Evolutionary conservation across 495 filamentous ascomycete species (phyloP).

Genomic region (Cercophora newfieldiana): DNA sequence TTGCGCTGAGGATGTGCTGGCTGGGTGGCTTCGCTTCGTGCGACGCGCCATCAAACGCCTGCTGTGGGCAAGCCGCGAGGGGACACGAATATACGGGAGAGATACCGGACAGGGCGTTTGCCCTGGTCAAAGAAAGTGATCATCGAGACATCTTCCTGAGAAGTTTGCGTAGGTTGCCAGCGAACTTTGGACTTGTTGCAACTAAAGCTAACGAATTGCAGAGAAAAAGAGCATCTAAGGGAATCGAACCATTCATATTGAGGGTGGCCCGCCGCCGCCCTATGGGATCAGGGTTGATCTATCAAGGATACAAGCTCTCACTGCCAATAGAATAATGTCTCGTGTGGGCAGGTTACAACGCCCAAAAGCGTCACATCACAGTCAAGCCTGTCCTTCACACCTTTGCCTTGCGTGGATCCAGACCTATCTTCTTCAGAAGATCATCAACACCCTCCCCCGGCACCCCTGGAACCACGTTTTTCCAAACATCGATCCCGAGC

Average conservation of each 20-base stretch:
- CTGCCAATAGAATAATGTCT: neutral
- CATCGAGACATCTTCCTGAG: too few species aligned
- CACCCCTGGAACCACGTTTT: constrained; percentile 63
- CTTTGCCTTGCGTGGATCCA: constrained; percentile 26
- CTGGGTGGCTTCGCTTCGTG: neutral
- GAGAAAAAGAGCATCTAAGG: neutral
- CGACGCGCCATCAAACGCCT: neutral
- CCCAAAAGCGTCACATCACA: too few species aligned
- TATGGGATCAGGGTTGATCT: neutral
- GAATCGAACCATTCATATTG: neutral
- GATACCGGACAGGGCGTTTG: too few species aligned
- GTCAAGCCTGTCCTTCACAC: neutral
- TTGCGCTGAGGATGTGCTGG: neutral
- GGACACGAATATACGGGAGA: too few species aligned
- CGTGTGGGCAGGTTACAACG: too few species aligned
- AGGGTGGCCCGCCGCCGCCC: neutral
- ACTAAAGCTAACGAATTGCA: neutral
- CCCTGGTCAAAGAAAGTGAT: too few species aligned
- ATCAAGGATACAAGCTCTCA: neutral
- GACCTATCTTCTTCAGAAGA: constrained; percentile 61
- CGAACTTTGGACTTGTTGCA: too few species aligned
- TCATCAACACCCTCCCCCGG: constrained; percentile 64
- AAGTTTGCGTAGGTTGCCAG: too few species aligned
- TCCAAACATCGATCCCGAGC: constrained; percentile 67
- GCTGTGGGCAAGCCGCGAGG: too few species aligned